Conservation (phyloP, 805 yeast genomes). For the Saturnispora gosingensis region DNA sequence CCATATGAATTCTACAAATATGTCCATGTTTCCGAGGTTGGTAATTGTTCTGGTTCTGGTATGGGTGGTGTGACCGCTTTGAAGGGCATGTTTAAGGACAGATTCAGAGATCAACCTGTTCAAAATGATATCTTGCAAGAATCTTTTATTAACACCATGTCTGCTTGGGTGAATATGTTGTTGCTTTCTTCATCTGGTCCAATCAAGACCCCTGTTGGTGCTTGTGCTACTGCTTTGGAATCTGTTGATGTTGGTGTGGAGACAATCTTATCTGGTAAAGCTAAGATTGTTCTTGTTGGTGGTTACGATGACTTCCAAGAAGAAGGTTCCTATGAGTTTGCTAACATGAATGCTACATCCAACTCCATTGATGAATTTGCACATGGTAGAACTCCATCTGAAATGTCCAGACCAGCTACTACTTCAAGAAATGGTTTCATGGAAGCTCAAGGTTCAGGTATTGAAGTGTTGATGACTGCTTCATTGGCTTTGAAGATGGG, state of each 20-base stretch:
- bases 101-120: conserved; percentile 86
- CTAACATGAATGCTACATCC: conserved; percentile 97
- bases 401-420: conserved; percentile 98
- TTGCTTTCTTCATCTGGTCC: conserved; percentile 96
- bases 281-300: conserved; percentile 94
- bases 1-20: conserved; percentile 98
- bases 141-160: conserved; percentile 97
- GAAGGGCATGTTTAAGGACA: conserved; percentile 95
- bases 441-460: conserved; percentile 99
- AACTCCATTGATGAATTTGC: conserved; percentile 80
- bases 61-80: conserved; percentile 99
- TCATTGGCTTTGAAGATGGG: conserved; percentile 95
- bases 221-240: conserved; percentile 98
- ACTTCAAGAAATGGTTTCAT: conserved; percentile 95
- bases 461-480: conserved; percentile 92
- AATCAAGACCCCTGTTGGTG: conserved; percentile 98
- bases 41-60: conserved; percentile 99
- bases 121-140: conserved; percentile 97
- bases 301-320: conserved; percentile 99
- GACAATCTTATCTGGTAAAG: conserved; percentile 86
- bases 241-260: conserved; percentile 95
- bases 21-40: conserved; percentile 96
- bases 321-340: conserved; percentile 97
- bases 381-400: conserved; percentile 95
- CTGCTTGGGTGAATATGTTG: conserved; percentile 99